Percentiles rank a stretch among this genome's conserved stretches.
These are phyloP conservation scores for Penicillium daleae DNA, from an alignment of 495 filamentous ascomycete genomes.

Conservation along the genomic window DNA sequence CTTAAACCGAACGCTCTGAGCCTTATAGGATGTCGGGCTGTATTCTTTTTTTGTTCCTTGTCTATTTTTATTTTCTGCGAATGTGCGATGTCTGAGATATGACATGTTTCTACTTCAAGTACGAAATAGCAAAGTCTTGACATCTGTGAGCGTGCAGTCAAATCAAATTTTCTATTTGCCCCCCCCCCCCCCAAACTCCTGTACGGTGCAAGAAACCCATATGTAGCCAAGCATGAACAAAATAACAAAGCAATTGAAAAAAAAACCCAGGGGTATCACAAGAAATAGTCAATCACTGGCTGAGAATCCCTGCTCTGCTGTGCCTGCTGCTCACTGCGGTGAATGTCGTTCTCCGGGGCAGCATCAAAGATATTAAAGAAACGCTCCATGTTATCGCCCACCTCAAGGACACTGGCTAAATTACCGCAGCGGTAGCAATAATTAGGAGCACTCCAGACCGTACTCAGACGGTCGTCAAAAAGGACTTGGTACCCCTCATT, in stretches of 20 bases:
- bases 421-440: constrained; percentile 98
- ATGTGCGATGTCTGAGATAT: constrained; percentile 4
- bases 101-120: constrained; percentile 20
- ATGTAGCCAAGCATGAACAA: constrained; percentile 22
- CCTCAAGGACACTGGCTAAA: constrained; percentile 94
- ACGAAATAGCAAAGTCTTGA: constrained; percentile 18
- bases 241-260: constrained; percentile 14
- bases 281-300: constrained; percentile 74
- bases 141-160: constrained; percentile 32
- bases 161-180: constrained; percentile 18
- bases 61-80: constrained; percentile 13
- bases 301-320: constrained; percentile 62
- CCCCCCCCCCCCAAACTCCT: constrained; percentile 42
- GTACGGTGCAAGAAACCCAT: constrained; percentile 26
- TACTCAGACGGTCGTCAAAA: constrained; percentile 91
- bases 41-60: constrained; percentile 17
- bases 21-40: constrained; percentile 22
- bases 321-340: constrained; percentile 71
- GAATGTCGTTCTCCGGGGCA: constrained; percentile 90
- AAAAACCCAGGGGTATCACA: constrained; percentile 58
- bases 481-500: constrained; percentile 96
- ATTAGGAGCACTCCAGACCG: constrained; percentile 97
- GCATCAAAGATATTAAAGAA: constrained; percentile 98
- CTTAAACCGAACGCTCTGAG: constrained; percentile 6
- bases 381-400: constrained; percentile 85